These are phyloP conservation scores for Suhomyces kilbournensis DNA, from an alignment of 805 yeast species.

Conservation along the genomic window DNA sequence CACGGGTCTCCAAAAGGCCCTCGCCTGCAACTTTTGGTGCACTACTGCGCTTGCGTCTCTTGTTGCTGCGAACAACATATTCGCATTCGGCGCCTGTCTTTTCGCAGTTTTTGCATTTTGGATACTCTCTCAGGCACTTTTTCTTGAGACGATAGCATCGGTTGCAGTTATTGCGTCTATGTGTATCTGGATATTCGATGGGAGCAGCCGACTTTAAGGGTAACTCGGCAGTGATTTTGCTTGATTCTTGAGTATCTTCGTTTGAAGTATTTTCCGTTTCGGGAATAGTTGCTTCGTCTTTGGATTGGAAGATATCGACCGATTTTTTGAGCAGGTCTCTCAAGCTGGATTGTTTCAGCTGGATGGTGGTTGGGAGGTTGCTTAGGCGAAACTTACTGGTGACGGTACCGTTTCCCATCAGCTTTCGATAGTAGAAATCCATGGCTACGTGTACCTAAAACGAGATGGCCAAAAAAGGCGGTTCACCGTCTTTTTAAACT, in stretches of 20 bases:
- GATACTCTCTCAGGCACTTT: constrained; percentile 38
- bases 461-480: background rate
- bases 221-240: background rate
- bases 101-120: constrained; percentile 36
- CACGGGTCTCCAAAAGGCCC: background rate
- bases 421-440: constrained; percentile 37
- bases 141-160: constrained; percentile 43
- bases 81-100: constrained; percentile 36
- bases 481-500: background rate
- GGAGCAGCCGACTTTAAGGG: constrained; percentile 2
- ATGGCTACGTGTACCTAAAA: constrained; percentile 11
- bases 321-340: constrained; percentile 4
- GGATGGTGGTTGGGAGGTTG: constrained; percentile 8
- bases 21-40: constrained; percentile 1
- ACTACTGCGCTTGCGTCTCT: constrained; percentile 17
- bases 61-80: constrained; percentile 31
- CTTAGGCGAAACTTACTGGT: constrained; percentile 34
- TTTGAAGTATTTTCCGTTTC: background rate
- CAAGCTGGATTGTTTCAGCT: constrained; percentile 18
- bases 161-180: constrained; percentile 36
- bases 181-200: constrained; percentile 17
- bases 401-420: constrained; percentile 39
- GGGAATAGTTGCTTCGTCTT: background rate
- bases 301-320: background rate
- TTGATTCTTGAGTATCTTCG: background rate